phyloP scores from a whole-genome alignment of 1,284 basidiomycete species.

The Coniferiporia sulphurascens region DNA sequence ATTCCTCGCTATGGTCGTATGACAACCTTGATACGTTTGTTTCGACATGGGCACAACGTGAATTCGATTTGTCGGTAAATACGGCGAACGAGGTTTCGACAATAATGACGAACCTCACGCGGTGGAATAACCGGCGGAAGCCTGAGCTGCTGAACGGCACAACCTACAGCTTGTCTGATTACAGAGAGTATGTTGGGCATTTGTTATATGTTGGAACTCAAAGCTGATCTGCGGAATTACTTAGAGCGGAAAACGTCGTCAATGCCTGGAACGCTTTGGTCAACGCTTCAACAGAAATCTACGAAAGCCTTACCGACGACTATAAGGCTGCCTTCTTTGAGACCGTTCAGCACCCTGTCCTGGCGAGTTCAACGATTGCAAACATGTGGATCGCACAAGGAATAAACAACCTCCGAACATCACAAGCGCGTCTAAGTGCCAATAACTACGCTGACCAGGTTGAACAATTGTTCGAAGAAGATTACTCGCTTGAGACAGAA shows the following conservation, averaged over 20 bases:
- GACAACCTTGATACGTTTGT: slow-evolving; percentile 53
- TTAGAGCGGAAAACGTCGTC: slow-evolving; percentile 52
- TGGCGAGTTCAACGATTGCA: slow-evolving; percentile 52
- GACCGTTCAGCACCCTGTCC: slow-evolving; percentile 58
- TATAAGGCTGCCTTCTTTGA: slow-evolving; percentile 62
- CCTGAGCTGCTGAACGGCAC: slow-evolving; percentile 62
- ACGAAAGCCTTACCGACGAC: slow-evolving; percentile 41
- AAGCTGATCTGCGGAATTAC: neutral
- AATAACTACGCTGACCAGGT: slow-evolving; percentile 54
- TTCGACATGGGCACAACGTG: slow-evolving; percentile 54
- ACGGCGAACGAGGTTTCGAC: slow-evolving; percentile 40
- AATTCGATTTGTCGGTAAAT: slow-evolving; percentile 47
- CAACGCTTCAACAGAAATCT: slow-evolving; percentile 48
- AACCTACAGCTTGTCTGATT: slow-evolving; percentile 58
- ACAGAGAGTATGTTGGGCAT: slow-evolving; percentile 54
- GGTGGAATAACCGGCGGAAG: slow-evolving; percentile 62
- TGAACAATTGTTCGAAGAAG: slow-evolving; percentile 50
- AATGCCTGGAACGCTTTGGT: slow-evolving; percentile 45
- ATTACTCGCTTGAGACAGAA: slow-evolving; percentile 52
- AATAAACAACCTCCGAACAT: slow-evolving; percentile 56
- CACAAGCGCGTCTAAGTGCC: slow-evolving; percentile 58
- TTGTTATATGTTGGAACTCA: neutral
- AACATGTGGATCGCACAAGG: slow-evolving; percentile 55
- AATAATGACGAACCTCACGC: slow-evolving; percentile 55
- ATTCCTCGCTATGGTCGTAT: slow-evolving; percentile 47